Conservation (phyloP, 2,329 filamentous ascomycete genomes). For the Tolypocladium pustulatum region DNA sequence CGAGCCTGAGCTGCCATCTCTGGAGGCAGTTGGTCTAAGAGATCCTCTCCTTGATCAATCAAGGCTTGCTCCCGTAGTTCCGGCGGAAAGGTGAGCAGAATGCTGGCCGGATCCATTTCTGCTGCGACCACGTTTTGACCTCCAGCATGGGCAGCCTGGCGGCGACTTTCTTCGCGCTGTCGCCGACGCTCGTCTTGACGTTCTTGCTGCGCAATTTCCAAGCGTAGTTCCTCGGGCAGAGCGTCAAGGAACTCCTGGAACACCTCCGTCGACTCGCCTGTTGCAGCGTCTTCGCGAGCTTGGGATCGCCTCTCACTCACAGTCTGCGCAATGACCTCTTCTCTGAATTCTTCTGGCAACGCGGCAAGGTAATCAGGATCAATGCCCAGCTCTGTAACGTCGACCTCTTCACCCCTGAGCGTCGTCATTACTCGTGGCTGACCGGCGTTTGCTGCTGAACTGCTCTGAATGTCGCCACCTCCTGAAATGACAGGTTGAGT, state of each 20-base stretch:
- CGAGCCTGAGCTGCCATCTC: conserved; percentile 82
- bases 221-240: conserved; percentile 77
- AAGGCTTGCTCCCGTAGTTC: conserved; percentile 77
- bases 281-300: conserved; percentile 55
- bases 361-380: conserved; percentile 91
- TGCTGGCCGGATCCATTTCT: conserved; percentile 89
- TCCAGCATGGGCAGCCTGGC: conserved; percentile 46
- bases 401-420: conserved; percentile 76
- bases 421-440: conserved; percentile 61
- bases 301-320: conserved; percentile 74
- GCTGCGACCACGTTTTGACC: conserved; percentile 42
- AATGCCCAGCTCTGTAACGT: conserved; percentile 90
- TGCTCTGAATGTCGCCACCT: conserved; percentile 14
- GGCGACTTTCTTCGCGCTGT: conserved; percentile 70
- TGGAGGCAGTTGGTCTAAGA: conserved; percentile 72
- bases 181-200: conserved; percentile 78
- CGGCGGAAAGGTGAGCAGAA: conserved; percentile 81
- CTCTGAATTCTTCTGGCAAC: conserved; percentile 92
- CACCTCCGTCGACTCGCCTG: conserved; percentile 71
- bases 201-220: conserved; percentile 87
- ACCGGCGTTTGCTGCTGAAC: conserved; percentile 6
- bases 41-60: conserved; percentile 82
- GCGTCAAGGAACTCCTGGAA: conserved; percentile 92
- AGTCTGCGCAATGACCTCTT: conserved; percentile 90
- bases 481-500: conserved; percentile 24